Conservation (phyloP, 306 rosid genomes). For the Vigna hirtella region DNA sequence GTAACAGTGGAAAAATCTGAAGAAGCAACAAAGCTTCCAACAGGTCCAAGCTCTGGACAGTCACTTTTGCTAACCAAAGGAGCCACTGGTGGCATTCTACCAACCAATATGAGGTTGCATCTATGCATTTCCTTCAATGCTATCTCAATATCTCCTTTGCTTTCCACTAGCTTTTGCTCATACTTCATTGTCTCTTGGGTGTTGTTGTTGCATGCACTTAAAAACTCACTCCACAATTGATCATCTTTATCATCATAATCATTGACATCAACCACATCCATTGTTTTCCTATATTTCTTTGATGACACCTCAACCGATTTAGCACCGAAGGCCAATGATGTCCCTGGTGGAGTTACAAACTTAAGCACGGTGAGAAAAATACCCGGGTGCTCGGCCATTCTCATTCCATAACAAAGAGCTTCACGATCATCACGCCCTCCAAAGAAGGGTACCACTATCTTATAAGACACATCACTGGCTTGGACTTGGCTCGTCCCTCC, state of each 20-base stretch:
- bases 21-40: conserved; percentile 66
- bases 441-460: conserved; percentile 53
- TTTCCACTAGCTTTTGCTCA: conserved; percentile 57
- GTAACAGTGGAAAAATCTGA: conserved; percentile 59
- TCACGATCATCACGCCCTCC: conserved; percentile 77
- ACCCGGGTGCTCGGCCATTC: conserved; percentile 79
- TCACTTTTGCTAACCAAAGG: conserved; percentile 60
- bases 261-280: conserved; percentile 4
- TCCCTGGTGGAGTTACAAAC: conserved; percentile 46
- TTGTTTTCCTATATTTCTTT: conserved; percentile 26
- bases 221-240: conserved; percentile 47
- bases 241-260: conserved; percentile 50
- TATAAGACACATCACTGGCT: conserved; percentile 62
- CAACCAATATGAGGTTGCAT: conserved; percentile 61
- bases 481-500: conserved; percentile 77
- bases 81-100: conserved; percentile 58
- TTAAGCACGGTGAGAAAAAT: conserved; percentile 52
- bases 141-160: conserved; percentile 48
- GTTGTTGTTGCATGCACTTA: neutral
- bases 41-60: conserved; percentile 67
- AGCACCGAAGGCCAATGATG: conserved; percentile 54
- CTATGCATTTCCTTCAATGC: conserved; percentile 52
- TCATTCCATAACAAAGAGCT: conserved; percentile 69
- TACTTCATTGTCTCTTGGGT: conserved; percentile 50
- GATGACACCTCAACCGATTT: conserved; percentile 48